Percentiles rank a stretch among this genome's conserved stretches.
phyloP scores from a whole-genome alignment of 2,329 filamentous ascomycete species.

The Fusarium sp. region DNA sequence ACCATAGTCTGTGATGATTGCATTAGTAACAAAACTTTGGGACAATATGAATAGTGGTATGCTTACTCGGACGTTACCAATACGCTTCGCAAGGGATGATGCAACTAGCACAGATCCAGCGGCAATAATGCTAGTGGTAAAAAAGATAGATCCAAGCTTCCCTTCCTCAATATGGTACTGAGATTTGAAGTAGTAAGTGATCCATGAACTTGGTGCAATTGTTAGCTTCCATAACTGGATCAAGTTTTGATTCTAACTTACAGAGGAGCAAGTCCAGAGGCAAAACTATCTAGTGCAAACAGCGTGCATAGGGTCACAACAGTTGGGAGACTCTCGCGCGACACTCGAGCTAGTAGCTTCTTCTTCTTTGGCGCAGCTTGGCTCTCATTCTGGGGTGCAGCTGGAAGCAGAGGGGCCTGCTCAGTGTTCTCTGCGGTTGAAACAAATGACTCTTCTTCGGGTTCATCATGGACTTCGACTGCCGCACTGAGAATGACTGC shows the following conservation, averaged over 20 bases:
- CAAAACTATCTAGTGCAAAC: constrained; percentile 77
- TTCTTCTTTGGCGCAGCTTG: constrained; percentile 15
- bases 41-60: neutral
- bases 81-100: constrained; percentile 65
- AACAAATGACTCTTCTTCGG: neutral
- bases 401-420: constrained; percentile 47
- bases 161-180: constrained; percentile 63
- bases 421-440: constrained; percentile 24
- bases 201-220: constrained; percentile 64
- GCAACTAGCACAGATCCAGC: constrained; percentile 66
- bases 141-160: constrained; percentile 67
- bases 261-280: constrained; percentile 76
- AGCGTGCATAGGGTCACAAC: constrained; percentile 74
- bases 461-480: constrained; percentile 56
- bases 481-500: constrained; percentile 62
- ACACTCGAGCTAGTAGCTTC: constrained; percentile 68
- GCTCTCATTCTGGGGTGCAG: accelerated
- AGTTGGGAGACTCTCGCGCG: constrained; percentile 64
- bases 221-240: accelerated
- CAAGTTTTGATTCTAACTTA: constrained; percentile 55
- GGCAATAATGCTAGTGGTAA: constrained; percentile 65
- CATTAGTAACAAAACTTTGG: neutral
- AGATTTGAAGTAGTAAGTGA: constrained; percentile 68
- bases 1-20: constrained; percentile 73
- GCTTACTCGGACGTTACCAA: constrained; percentile 74